A percentile compares a stretch with the other conserved stretches of the same genome.
Evolutionary conservation across 2,329 filamentous ascomycete genomes (phyloP).

Genomic region (Alternaria ventricosa): DNA sequence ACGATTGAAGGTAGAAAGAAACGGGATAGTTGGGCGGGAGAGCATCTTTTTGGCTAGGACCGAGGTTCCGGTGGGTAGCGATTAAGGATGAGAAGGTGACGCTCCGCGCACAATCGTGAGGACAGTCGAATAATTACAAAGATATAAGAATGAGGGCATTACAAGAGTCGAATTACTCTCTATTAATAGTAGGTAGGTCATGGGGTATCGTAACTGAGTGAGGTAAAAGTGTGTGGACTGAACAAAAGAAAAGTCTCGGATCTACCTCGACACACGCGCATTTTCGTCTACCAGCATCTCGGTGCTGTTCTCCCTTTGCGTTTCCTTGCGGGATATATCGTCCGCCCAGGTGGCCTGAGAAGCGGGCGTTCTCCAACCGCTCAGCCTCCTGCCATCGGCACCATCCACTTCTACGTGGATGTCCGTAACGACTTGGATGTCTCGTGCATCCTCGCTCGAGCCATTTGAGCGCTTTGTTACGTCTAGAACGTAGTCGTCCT

Average conservation of each 20-base stretch:
- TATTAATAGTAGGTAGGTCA: conserved; percentile 5
- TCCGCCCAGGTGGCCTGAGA: conserved; percentile 5
- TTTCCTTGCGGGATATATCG: not conserved
- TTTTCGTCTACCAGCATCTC: conserved; percentile 3
- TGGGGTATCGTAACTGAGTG: conserved; percentile 6
- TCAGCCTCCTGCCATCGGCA: conserved; percentile 1
- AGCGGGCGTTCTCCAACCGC: conserved; percentile 15
- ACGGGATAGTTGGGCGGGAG: fast-evolving
- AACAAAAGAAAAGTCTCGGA: not conserved
- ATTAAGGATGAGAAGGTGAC: not conserved
- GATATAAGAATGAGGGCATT: not conserved
- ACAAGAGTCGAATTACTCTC: not conserved
- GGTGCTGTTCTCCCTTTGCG: conserved; percentile 1
- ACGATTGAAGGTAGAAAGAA: not conserved
- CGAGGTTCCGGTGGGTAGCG: not conserved
- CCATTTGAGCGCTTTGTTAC: conserved; percentile 2
- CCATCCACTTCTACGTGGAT: conserved; percentile 30
- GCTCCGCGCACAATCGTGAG: not conserved
- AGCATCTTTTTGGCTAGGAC: not conserved
- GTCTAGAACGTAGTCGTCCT: conserved; percentile 13
- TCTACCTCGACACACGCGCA: not conserved
- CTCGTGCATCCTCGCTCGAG: conserved; percentile 7
- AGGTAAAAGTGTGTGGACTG: not conserved
- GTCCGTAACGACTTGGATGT: conserved; percentile 36
- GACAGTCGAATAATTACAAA: not conserved